These are phyloP conservation scores for Mycena epipterygia DNA, from an alignment of 768 basidiomycete genomes.

Conservation along the genomic window DNA sequence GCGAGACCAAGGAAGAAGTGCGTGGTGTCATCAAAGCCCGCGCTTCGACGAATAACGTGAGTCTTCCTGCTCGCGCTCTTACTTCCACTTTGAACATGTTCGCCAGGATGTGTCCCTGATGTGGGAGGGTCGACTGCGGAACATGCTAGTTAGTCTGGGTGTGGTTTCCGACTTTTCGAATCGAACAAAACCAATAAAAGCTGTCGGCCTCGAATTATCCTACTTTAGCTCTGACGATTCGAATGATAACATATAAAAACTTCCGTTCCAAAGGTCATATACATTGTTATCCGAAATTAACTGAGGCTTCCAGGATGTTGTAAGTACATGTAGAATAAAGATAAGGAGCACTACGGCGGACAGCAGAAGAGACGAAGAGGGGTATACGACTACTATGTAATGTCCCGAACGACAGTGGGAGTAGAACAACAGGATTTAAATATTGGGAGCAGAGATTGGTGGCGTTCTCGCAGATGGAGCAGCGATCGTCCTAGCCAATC, in stretches of 20 bases:
- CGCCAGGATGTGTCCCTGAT: slow-evolving; percentile 83
- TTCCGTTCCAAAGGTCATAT: slow-evolving; percentile 15
- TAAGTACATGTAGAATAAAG: slow-evolving; percentile 27
- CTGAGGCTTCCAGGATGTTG: background rate
- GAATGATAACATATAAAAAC: slow-evolving; percentile 16
- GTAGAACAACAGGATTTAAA: slow-evolving; percentile 36
- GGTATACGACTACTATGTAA: background rate
- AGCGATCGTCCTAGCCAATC: slow-evolving; percentile 72
- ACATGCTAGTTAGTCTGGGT: slow-evolving; percentile 91
- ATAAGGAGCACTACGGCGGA: slow-evolving; percentile 1
- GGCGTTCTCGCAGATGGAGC: slow-evolving; percentile 43
- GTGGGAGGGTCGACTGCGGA: slow-evolving; percentile 94
- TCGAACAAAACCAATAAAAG: slow-evolving; percentile 87
- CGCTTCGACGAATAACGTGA: slow-evolving; percentile 89
- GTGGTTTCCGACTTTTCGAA: slow-evolving; percentile 92
- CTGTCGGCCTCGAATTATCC: slow-evolving; percentile 92
- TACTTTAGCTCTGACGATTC: slow-evolving; percentile 80
- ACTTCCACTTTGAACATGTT: slow-evolving; percentile 43
- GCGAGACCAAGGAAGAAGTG: slow-evolving; percentile 54
- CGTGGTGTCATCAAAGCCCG: slow-evolving; percentile 91
- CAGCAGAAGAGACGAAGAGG: background rate
- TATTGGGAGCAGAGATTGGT: slow-evolving; percentile 39
- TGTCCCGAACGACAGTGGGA: background rate
- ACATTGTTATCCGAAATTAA: slow-evolving; percentile 26
- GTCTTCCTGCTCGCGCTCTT: slow-evolving; percentile 41